These are phyloP conservation scores for Ambrosia artemisiifolia DNA, from an alignment of 129 eudicot species.

Conservation along the genomic window DNA sequence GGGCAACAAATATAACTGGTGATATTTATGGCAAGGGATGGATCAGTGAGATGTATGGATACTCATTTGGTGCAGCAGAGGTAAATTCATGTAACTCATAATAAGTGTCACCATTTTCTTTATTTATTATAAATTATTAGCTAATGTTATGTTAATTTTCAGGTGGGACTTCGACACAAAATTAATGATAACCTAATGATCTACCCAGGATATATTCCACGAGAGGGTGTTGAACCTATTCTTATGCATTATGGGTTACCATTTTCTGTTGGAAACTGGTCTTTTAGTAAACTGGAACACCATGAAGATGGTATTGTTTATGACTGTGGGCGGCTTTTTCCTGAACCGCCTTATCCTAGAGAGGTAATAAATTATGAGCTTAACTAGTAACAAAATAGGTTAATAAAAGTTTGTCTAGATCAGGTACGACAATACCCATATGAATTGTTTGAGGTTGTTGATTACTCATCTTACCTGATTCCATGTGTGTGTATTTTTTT, in stretches of 20 bases:
- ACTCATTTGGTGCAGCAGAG: conserved; percentile 99
- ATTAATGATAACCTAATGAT: conserved; percentile 90
- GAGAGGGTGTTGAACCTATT: conserved; percentile 86
- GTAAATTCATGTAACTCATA: conserved; percentile 31
- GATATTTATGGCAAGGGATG: conserved; percentile 88
- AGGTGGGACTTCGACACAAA: conserved; percentile 98
- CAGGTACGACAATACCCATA: neutral
- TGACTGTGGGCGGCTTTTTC: conserved; percentile 87
- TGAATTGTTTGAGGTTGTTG: conserved; percentile 5
- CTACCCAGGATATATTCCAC: conserved; percentile 91
- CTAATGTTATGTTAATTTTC: conserved; percentile 28
- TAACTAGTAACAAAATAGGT: neutral
- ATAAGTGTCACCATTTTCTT: neutral
- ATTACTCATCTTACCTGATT: neutral
- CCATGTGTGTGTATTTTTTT: neutral
- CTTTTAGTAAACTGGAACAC: conserved; percentile 81
- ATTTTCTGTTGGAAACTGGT: conserved; percentile 91
- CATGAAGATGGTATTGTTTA: conserved; percentile 83
- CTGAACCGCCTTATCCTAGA: conserved; percentile 98
- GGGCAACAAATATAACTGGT: conserved; percentile 90
- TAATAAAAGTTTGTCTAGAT: neutral
- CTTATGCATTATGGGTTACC: conserved; percentile 96
- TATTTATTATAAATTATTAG: conserved; percentile 5
- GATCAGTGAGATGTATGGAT: conserved; percentile 99
- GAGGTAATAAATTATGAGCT: conserved; percentile 53